phyloP scores from a whole-genome alignment of 2,329 filamentous ascomycete species.

The Trichoderma sp. region DNA sequence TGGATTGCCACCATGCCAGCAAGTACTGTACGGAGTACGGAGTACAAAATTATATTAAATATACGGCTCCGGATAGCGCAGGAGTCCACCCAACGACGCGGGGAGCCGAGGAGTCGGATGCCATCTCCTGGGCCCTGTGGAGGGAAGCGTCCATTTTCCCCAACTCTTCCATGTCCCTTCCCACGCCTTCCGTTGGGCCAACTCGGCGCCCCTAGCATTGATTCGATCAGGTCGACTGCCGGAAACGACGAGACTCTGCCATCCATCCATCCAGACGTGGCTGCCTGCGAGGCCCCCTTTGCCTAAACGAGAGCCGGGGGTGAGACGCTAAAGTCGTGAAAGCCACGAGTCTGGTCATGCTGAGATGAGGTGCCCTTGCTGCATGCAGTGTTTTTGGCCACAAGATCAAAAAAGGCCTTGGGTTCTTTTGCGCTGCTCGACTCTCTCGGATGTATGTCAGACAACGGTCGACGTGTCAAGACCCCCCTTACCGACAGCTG shows the following conservation, averaged over 20 bases:
- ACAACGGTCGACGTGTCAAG: slow-evolving; percentile 6
- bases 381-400: not conserved
- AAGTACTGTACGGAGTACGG: not conserved
- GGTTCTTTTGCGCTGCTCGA: not conserved
- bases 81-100: not conserved
- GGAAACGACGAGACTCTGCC: not conserved
- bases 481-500: not conserved
- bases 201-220: not conserved
- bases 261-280: not conserved
- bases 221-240: not conserved
- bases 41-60: not conserved
- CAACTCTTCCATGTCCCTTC: not conserved
- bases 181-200: not conserved
- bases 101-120: slow-evolving; percentile 4
- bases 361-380: not conserved
- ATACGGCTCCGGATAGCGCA: not conserved
- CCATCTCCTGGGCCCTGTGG: not conserved
- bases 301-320: slow-evolving; percentile 5
- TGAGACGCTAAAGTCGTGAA: not conserved
- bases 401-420: not conserved
- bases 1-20: not conserved
- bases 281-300: not conserved
- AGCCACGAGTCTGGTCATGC: not conserved
- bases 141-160: not conserved
- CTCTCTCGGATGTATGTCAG: slow-evolving; percentile 3